Percentiles rank a stretch among this genome's conserved stretches.
phyloP scores from a whole-genome alignment of 768 basidiomycete species.

The Termitomyces sp. region DNA sequence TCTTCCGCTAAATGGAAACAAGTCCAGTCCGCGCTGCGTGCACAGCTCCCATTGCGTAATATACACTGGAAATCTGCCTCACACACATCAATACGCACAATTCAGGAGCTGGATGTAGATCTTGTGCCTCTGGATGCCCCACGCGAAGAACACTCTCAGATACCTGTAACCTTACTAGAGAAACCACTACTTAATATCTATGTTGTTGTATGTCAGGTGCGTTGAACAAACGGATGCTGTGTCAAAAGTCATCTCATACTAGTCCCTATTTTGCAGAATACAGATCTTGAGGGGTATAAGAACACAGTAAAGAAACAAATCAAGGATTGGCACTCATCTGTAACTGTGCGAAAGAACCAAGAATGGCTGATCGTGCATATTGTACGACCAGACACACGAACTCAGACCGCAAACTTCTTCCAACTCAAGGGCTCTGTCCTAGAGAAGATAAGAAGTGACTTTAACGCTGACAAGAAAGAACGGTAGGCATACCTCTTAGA shows the following conservation, averaged over 20 bases:
- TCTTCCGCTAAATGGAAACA: slow-evolving; percentile 72
- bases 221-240: slow-evolving; percentile 10
- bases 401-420: slow-evolving; percentile 62
- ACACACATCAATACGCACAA: slow-evolving; percentile 70
- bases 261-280: slow-evolving; percentile 35
- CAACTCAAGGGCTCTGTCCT: slow-evolving; percentile 80
- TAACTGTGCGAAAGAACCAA: slow-evolving; percentile 70
- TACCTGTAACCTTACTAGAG: slow-evolving; percentile 74
- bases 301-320: slow-evolving; percentile 76
- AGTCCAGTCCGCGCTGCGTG: slow-evolving; percentile 54
- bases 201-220: slow-evolving; percentile 84
- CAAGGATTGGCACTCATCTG: slow-evolving; percentile 80
- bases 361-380: slow-evolving; percentile 94
- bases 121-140: slow-evolving; percentile 62
- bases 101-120: slow-evolving; percentile 81
- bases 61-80: slow-evolving; percentile 87
- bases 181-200: slow-evolving; percentile 84
- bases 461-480: slow-evolving; percentile 85
- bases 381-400: slow-evolving; percentile 62
- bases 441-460: slow-evolving; percentile 89
- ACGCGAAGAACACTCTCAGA: slow-evolving; percentile 70
- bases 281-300: slow-evolving; percentile 71
- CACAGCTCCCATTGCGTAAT: slow-evolving; percentile 79
- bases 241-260: slow-evolving; percentile 5
- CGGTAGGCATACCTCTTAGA: slow-evolving; percentile 38